Conservation (phyloP, 176 grass and related monocot genomes). For the Triticum urartu region DNA sequence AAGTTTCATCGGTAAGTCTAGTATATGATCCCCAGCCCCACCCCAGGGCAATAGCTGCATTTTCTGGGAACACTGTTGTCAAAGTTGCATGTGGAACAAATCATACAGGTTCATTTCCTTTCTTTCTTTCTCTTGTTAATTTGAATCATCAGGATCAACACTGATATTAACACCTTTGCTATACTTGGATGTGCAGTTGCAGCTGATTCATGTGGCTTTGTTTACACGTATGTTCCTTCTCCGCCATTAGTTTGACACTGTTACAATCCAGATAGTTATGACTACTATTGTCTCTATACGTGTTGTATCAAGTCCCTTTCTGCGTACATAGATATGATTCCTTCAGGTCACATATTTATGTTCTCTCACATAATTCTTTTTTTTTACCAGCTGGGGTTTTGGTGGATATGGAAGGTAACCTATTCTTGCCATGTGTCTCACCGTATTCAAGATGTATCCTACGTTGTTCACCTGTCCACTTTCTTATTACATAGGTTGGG, state of each 20-base stretch:
- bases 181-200: constrained; percentile 68
- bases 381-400: constrained; percentile 81
- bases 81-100: constrained; percentile 98
- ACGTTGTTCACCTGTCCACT: background rate
- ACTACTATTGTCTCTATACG: constrained; percentile 4
- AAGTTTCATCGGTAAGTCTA: constrained; percentile 79
- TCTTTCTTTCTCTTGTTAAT: constrained; percentile 18
- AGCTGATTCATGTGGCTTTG: constrained; percentile 90
- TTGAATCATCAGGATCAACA: constrained; percentile 16
- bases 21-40: constrained; percentile 81
- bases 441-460: background rate
- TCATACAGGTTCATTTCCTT: constrained; percentile 79
- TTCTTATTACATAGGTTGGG: constrained; percentile 70
- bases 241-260: constrained; percentile 7
- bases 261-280: constrained; percentile 7
- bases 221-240: constrained; percentile 93
- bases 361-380: constrained; percentile 8
- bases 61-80: constrained; percentile 79
- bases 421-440: constrained; percentile 14
- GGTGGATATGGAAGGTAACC: constrained; percentile 97
- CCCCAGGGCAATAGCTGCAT: constrained; percentile 70
- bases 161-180: constrained; percentile 11
- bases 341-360: constrained; percentile 2
- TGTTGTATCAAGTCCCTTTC: constrained; percentile 20
- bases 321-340: constrained; percentile 19